These are phyloP conservation scores for Globisporangium irregulare DNA, from an alignment of 352 stramenopile genomes.

Conservation along the genomic window DNA sequence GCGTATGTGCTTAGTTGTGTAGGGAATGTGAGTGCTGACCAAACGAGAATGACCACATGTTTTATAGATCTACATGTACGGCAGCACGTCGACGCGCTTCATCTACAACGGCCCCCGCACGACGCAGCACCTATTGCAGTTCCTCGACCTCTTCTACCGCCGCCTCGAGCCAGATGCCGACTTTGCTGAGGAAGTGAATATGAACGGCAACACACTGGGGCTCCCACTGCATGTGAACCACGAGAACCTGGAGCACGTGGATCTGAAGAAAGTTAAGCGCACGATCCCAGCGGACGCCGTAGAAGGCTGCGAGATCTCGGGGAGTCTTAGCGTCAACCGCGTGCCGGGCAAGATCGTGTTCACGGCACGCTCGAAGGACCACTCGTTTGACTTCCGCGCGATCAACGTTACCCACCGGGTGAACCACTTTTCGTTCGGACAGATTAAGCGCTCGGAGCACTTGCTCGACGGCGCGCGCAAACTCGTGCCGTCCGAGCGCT, in stretches of 20 bases:
- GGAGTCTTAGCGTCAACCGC: conserved; percentile 75
- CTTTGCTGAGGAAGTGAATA: conserved; percentile 77
- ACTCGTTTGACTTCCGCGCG: conserved; percentile 59
- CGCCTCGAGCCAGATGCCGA: conserved; percentile 74
- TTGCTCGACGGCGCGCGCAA: conserved; percentile 41
- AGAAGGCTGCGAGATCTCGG: conserved; percentile 77
- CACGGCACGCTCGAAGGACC: conserved; percentile 59
- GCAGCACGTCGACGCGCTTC: conserved; percentile 68
- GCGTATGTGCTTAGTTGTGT: not conserved
- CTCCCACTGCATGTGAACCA: conserved; percentile 58
- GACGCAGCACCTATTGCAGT: conserved; percentile 70
- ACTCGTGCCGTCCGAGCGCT: conserved; percentile 57
- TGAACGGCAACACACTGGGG: conserved; percentile 40
- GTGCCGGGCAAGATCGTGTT: conserved; percentile 71
- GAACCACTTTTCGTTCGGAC: conserved; percentile 86
- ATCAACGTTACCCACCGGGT: conserved; percentile 71
- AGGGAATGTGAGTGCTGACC: not conserved
- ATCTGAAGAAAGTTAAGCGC: conserved; percentile 47
- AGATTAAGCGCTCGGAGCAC: conserved; percentile 63
- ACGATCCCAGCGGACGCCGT: conserved; percentile 30
- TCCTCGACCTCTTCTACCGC: conserved; percentile 82
- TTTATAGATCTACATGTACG: conserved; percentile 80
- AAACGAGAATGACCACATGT: not conserved
- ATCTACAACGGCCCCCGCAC: conserved; percentile 83
- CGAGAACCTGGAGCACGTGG: conserved; percentile 47